phyloP scores from a whole-genome alignment of 305 asterid genomes.

The Lippia alba region DNA sequence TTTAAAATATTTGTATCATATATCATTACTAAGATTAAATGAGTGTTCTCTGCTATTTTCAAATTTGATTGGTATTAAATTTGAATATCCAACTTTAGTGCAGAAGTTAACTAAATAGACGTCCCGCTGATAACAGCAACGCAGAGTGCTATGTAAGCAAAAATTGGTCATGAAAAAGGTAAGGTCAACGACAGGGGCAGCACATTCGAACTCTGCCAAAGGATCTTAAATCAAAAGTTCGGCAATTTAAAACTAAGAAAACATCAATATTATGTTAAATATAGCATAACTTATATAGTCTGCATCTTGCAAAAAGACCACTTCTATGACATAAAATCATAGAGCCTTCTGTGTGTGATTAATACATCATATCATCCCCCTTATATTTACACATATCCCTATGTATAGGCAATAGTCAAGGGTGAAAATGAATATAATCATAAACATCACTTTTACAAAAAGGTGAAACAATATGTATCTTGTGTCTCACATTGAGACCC shows the following conservation, averaged over 20 bases:
- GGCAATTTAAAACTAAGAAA: not conserved
- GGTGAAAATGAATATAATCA: not conserved
- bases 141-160: not conserved
- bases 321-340: too few relatives aligned
- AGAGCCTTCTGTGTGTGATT: too few relatives aligned
- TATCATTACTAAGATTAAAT: too few relatives aligned
- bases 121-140: not conserved
- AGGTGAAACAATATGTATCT: too few relatives aligned
- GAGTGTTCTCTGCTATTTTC: too few relatives aligned
- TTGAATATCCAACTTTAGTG: not conserved
- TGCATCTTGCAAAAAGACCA: too few relatives aligned
- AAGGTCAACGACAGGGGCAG: not conserved
- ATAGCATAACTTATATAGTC: too few relatives aligned
- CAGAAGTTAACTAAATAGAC: not conserved
- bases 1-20: too few relatives aligned
- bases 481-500: not conserved
- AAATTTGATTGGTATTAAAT: too few relatives aligned
- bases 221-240: not conserved
- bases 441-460: not conserved
- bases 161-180: not conserved
- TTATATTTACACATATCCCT: not conserved
- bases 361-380: not conserved
- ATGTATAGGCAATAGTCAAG: not conserved
- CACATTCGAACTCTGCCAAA: not conserved
- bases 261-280: too few relatives aligned